Base-by-base conservation (phyloP, 1,139 yeast species). In the Zygoascus meyerae region DNA sequence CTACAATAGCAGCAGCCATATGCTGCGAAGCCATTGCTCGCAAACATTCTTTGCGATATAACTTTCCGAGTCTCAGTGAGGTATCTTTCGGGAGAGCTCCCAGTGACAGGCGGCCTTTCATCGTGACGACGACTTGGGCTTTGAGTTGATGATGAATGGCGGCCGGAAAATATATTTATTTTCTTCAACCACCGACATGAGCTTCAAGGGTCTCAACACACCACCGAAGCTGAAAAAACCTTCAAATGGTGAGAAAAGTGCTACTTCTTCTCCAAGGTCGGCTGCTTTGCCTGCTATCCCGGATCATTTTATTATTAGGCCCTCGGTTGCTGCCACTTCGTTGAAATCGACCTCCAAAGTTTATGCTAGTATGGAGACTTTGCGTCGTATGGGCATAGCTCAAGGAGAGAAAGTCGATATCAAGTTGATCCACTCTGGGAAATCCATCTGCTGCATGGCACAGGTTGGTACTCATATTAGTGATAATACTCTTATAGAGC, bases 351-450 rank as follows among this genome's bases (percentile, higher is more conserved):
- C 45, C 17, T 46, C 74, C 21, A 75, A 74, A 49, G 74, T 76
- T 0, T 72, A 67, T 42, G 58, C 84, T 2, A 74, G 80, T 47
- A 71, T 77, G 1, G 76, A 77, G 2, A 69, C 80, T 1, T 62
- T 83, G 21, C 70, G 75, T 41, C 76, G 75, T 0, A 61, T 78
- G 31, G 89, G 79, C 12, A 64, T 83, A 40, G 59, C 66, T 1
- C 66, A 69, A 8, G 89, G 87, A 0, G 71, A 77, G 2, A 66
- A 83, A 52, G 77, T 84, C 1, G 64, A 72, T 41, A 52, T 86
- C 0, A 58, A 71, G n/a, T 2, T 31, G 8, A 75, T 74, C 52
- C 68, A 71, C 10, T 82, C 78, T 12, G 26, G 37, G 3, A 15
- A 10, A 3, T 10, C 3, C 7, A 4, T 34, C 10, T 12, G 28